Evolutionary conservation across 495 filamentous ascomycete species (phyloP), one percentile per base, ranked within the genome.

Genomic region (Penicillium longicatenatum): DNA sequence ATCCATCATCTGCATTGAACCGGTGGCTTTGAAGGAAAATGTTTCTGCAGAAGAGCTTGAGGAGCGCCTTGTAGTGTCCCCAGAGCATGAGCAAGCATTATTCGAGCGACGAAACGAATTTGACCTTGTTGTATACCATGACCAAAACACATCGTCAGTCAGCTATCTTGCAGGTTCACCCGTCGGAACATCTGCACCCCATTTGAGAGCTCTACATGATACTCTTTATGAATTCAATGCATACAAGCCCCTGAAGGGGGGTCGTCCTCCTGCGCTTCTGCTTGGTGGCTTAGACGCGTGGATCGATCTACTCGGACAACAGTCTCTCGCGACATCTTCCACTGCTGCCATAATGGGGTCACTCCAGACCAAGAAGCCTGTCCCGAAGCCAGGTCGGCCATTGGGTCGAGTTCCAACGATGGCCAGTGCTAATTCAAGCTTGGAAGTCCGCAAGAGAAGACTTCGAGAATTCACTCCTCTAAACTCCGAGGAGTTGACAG

Each of bases 41-140:
- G 88, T 96, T 43, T 96, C 93, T 0, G 93, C 90, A 10, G 88
- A 92, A 49, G 84, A 97, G 52, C 81, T 99, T 16, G 85, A 84
- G 54, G 89, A 97, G 51, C 86, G 88, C 29, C 82, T 97, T 56
- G 82, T 96, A 11, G 75, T 97, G 9, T 89, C 88, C 2, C 91
- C 94, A 6, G 77, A 89, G 20, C 65, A 75, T 46, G 94, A 98
- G 66, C 86, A 87, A 59, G 69, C 76, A 2, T 74, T 91, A 17
- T 95, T 96, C 58, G 86, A 89, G 37, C 80, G 81, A 49, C 83
- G 94, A 22, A 80, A 94, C 60, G 82, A 89, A 59, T 96, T 86
- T 65, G 92, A 97, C 63, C 67, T 96, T 51, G 81, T 98, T 22
- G 90, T 98, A 2, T 95, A 95, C 63, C 95, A 98, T 68, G 92